These are phyloP conservation scores for Phytophthora uliginosa DNA, from an alignment of 352 stramenopile species.

Conservation along the genomic window DNA sequence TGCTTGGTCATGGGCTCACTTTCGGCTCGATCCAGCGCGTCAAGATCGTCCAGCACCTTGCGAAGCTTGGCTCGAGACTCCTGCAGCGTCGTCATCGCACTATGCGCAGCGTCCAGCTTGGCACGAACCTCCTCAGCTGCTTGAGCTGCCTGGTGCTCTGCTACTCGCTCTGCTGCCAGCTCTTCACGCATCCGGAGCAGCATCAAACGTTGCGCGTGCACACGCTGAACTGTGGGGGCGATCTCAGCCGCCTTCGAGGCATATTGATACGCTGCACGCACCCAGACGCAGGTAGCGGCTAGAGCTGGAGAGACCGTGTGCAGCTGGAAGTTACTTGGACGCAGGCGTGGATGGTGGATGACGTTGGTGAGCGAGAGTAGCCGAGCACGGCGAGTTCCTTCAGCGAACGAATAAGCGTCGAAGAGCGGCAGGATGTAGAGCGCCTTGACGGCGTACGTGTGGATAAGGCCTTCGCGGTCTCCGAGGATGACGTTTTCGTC, in stretches of 20 bases:
- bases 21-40: conserved; percentile 70
- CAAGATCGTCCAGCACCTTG: conserved; percentile 71
- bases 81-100: conserved; percentile 25
- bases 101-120: conserved; percentile 32
- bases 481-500: conserved; percentile 87
- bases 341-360: conserved; percentile 79
- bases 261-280: conserved; percentile 79
- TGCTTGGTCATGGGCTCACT: conserved; percentile 65
- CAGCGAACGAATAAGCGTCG: conserved; percentile 83
- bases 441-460: conserved; percentile 82
- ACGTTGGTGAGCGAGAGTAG: conserved; percentile 72
- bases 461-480: conserved; percentile 83
- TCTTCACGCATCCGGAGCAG: conserved; percentile 57
- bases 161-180: conserved; percentile 26
- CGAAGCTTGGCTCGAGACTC: conserved; percentile 44
- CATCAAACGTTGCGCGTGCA: conserved; percentile 64
- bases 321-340: conserved; percentile 71
- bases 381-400: conserved; percentile 67
- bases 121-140: conserved; percentile 23
- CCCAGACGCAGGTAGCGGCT: conserved; percentile 71
- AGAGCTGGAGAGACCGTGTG: conserved; percentile 72
- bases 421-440: conserved; percentile 86
- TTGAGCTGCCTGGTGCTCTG: conserved; percentile 24
- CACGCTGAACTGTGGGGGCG: conserved; percentile 62
- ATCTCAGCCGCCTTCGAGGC: conserved; percentile 78